Evolutionary conservation across 768 basidiomycete genomes (phyloP).

Genomic region (Cyathus striatus): DNA sequence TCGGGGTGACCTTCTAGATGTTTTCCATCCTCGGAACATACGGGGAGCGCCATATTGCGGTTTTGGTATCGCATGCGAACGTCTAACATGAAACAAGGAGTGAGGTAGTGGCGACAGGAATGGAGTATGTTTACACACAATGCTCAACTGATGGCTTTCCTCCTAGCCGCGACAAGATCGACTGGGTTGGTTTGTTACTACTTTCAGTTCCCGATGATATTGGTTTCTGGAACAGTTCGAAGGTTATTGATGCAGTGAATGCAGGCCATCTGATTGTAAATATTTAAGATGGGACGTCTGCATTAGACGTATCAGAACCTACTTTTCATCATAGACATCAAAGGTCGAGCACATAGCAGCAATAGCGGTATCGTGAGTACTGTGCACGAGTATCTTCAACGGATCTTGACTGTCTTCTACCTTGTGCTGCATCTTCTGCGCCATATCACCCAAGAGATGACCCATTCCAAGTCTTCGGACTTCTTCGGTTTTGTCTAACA

Average conservation of each 20-base stretch:
- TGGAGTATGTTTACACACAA: conserved; percentile 18
- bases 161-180: conserved; percentile 22
- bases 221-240: conserved; percentile 65
- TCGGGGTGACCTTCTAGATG: conserved; percentile 69
- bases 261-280: conserved; percentile 55
- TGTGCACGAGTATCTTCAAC: conserved; percentile 62
- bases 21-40: conserved; percentile 61
- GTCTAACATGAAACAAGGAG: conserved; percentile 26
- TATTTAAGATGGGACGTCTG: too few species aligned
- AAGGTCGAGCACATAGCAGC: conserved; percentile 61
- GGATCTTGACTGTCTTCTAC: conserved; percentile 40
- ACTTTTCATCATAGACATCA: conserved; percentile 72
- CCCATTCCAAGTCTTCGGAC: conserved; percentile 77
- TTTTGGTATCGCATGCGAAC: conserved; percentile 80
- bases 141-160: conserved; percentile 13
- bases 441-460: conserved; percentile 59
- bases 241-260: conserved; percentile 69
- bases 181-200: conserved; percentile 1
- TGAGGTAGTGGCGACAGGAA: not conserved
- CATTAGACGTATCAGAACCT: conserved; percentile 16
- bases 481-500: conserved; percentile 65
- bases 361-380: conserved; percentile 69
- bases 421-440: conserved; percentile 59
- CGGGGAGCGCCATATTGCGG: conserved; percentile 52
- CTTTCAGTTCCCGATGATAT: conserved; percentile 7